Evolutionary conservation across 2,329 filamentous ascomycete species (phyloP), one percentile per base, ranked within the genome.

Genomic region (Macroventuria anomochaeta): DNA sequence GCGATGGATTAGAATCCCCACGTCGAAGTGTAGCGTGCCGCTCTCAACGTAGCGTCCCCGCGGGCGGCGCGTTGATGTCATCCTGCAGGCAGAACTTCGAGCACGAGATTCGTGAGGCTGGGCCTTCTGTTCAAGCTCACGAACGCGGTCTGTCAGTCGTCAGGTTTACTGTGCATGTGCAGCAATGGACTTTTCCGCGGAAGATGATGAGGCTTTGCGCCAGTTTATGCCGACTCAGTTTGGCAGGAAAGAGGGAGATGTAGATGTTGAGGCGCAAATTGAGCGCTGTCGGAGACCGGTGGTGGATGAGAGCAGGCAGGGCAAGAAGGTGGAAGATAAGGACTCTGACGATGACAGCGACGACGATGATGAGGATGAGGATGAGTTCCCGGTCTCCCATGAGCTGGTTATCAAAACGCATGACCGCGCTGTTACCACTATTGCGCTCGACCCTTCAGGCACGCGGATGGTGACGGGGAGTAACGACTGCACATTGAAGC

Each of bases 401-500:
- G 93, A 97, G 76, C 84, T 99, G 73, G 80, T 96, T 23, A 81
- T 97, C 71, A 96, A 96, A 76, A 96, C 93, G 12, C 95, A 99
- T 73, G 90, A 95, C 29, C 88, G 90, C 56, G 86, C 93, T 5
- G 85, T 97, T 34, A 97, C 93, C 6, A 88, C 90, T 0, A 82
- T 92, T 51, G 88, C 93, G 2, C 81, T 96, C 40, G 95, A 99
- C 75, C 87, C 90, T 0, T 87, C 92, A 0, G 95, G 95, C 10
- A 88, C 88, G 39, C 85, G 95, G 64, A 80, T 99, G 70, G 86
- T 93, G 40, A 95, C 91, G n/a, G 93, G 90, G 18, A 97, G 93
- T 5, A 89, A 88, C 56, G 95, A 99, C 75, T 96, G 92, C 74
- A 90, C 86, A 1, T 79, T 97, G 67, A 97, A 97, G 71, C 81